phyloP scores from a whole-genome alignment of 106 monocot genomes.

The Dioscorea dumetorum region DNA sequence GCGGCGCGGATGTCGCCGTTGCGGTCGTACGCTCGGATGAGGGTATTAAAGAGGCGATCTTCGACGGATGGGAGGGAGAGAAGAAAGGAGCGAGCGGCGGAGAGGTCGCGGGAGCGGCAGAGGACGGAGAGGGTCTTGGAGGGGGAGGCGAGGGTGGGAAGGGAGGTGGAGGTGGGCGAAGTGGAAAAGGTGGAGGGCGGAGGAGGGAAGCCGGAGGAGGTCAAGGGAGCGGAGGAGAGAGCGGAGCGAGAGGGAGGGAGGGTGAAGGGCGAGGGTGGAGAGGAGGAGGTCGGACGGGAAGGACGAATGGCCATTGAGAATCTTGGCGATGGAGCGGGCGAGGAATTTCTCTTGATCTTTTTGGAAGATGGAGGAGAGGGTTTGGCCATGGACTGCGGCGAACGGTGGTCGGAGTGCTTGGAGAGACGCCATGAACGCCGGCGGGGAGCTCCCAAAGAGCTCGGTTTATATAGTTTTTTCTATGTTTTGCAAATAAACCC shows the following conservation, averaged over 20 bases:
- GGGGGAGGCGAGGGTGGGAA: slow-evolving; percentile 25
- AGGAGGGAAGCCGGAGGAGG: slow-evolving; percentile 23
- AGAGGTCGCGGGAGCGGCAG: slow-evolving; percentile 33
- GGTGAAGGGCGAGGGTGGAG: slow-evolving; percentile 17
- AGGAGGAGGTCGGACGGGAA: slow-evolving; percentile 10
- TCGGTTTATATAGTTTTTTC: too few species aligned
- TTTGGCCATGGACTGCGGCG: too few species aligned
- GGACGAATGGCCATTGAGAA: slow-evolving; percentile 16
- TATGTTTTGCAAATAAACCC: too few species aligned
- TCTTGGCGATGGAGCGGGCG: slow-evolving; percentile 17
- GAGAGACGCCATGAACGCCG: too few species aligned
- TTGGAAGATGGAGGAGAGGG: too few species aligned
- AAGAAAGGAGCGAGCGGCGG: slow-evolving; percentile 27
- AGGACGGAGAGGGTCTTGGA: slow-evolving; percentile 37
- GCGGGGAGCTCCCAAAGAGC: too few species aligned
- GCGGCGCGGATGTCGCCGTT: slow-evolving; percentile 34
- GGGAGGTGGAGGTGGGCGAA: slow-evolving; percentile 23
- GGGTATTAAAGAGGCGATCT: slow-evolving; percentile 51
- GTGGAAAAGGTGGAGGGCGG: slow-evolving; percentile 33
- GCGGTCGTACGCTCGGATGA: slow-evolving; percentile 47
- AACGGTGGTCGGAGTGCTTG: too few species aligned
- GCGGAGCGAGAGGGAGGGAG: slow-evolving; percentile 8
- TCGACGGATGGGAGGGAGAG: slow-evolving; percentile 45
- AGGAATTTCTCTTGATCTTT: background rate
- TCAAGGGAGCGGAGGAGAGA: slow-evolving; percentile 22